Evolutionary conservation across 202 grass and related monocot genomes (phyloP).

Genomic region (Musa balbisiana): DNA sequence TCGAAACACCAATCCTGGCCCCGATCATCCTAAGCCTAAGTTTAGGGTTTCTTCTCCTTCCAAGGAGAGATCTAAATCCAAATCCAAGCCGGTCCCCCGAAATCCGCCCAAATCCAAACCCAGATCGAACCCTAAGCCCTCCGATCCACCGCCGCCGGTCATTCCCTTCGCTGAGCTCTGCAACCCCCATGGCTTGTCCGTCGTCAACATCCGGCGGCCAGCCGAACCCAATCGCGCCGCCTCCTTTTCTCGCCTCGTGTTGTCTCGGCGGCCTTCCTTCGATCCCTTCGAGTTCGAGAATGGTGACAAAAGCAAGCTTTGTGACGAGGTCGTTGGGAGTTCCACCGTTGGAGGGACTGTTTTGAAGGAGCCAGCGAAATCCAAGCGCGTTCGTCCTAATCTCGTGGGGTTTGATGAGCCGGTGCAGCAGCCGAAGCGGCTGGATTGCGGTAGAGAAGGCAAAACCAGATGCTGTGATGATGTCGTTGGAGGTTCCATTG

Average conservation of each 20-base stretch:
- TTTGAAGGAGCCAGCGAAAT: neutral
- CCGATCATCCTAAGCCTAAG: constrained; percentile 24
- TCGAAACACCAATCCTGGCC: constrained; percentile 13
- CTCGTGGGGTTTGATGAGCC: constrained; percentile 17
- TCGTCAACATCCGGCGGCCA: constrained; percentile 28
- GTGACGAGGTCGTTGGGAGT: neutral
- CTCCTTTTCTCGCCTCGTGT: constrained; percentile 70
- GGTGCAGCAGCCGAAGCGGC: constrained; percentile 36
- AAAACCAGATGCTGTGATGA: constrained; percentile 24
- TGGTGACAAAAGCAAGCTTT: constrained; percentile 13
- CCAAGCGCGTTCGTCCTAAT: constrained; percentile 59
- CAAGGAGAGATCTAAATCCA: constrained; percentile 22
- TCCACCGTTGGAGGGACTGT: neutral
- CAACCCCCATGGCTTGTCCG: constrained; percentile 48
- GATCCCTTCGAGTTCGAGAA: constrained; percentile 31
- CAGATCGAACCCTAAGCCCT: constrained; percentile 23
- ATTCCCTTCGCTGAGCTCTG: constrained; percentile 28
- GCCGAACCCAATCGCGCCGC: constrained; percentile 16
- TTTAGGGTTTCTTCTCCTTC: neutral
- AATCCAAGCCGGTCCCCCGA: constrained; percentile 5
- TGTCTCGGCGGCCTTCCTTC: constrained; percentile 53
- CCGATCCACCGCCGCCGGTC: neutral
- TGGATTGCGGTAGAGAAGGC: constrained; percentile 41
- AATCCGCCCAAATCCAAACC: constrained; percentile 12
- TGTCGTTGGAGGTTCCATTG: neutral